Evolutionary conservation across 2,329 filamentous ascomycete genomes (phyloP), one percentile per base, ranked within the genome.

Genomic region (Plectosphaerella sp.): DNA sequence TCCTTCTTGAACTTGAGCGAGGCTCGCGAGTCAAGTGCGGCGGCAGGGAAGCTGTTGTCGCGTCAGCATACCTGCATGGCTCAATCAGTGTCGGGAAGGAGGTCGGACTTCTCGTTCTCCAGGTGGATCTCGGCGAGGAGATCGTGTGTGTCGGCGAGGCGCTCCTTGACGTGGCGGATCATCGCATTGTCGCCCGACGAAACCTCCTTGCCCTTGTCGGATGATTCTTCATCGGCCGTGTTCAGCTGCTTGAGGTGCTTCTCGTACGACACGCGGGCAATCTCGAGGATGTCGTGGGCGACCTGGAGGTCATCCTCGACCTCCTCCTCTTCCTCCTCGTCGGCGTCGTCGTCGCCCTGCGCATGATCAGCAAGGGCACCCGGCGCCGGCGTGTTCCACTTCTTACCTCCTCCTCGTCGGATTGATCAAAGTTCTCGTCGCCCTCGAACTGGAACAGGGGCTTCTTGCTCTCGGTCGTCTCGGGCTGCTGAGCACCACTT

Each of bases 91-190:
- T 33, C 8, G 8, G 14, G 16, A 16, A 41, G 8, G 42, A 48
- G 16, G 43, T 56, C 68, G 54, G 72, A 85, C 74, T 88, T 86
- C 72, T 97, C 94, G 60, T 94, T 96, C 73, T 99, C 94, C 25
- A 99, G 78, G n/a, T 89, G 95, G 56, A 99, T 97, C 71, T 99
- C 94, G 10, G 92, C 89, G 56, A 97, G 88, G 52, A 96, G 81
- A 66, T 97, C 92, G 67, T 97, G 91, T 9, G 91, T 96, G 65
- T 99, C 94, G 55, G 91, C 91, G 35, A 97, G 80, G 52, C 91
- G 85, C 70, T 96, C 90, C 70, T 91, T 92, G 64, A 92, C 77
- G 55, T 88, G 83, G 58, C 78, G 72, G 43, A 76, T 58, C 2
- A 66, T 61, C 41, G 72, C 69, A 8, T 69, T 70, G 49, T 77